These are phyloP conservation scores for Leishmania tarentolae DNA, from an alignment of 208 protist genomes.

Conservation along the genomic window DNA sequence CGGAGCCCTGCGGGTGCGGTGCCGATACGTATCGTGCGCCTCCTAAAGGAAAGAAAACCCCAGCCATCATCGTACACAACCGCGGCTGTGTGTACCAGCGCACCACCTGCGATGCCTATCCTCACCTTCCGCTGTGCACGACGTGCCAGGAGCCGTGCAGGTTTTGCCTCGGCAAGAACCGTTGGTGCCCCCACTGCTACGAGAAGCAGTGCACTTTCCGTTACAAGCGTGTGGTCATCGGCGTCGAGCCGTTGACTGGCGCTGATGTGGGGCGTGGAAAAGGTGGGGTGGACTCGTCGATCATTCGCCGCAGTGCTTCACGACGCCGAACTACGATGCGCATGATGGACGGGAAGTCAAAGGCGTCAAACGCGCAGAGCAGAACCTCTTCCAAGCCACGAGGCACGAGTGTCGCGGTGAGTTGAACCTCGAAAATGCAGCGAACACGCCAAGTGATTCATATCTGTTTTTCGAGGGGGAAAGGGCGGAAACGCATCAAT, in stretches of 20 bases:
- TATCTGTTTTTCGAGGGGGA: background rate
- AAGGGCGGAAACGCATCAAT: background rate
- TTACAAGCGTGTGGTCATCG: constrained; percentile 82
- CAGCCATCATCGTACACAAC: constrained; percentile 61
- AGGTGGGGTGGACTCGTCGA: background rate
- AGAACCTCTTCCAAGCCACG: background rate
- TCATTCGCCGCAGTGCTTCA: constrained; percentile 1
- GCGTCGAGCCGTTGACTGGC: constrained; percentile 36
- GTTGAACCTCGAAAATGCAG: background rate
- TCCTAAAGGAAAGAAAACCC: constrained; percentile 77
- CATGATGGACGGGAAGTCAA: constrained; percentile 19
- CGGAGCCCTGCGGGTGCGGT: constrained; percentile 85
- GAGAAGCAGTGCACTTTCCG: constrained; percentile 75
- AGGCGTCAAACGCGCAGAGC: background rate
- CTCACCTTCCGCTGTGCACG: constrained; percentile 71
- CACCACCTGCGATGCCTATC: constrained; percentile 82
- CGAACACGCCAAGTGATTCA: background rate
- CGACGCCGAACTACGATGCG: constrained; percentile 28
- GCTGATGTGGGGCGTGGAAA: constrained; percentile 16
- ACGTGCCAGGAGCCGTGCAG: constrained; percentile 76
- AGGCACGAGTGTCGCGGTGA: background rate
- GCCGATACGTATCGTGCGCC: constrained; percentile 81
- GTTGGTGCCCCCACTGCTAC: constrained; percentile 90
- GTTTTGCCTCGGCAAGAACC: constrained; percentile 71
- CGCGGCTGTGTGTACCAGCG: constrained; percentile 79